Evolutionary conservation across 2,329 filamentous ascomycete species (phyloP).

Genomic region (Sphaerulina vaccinii): DNA sequence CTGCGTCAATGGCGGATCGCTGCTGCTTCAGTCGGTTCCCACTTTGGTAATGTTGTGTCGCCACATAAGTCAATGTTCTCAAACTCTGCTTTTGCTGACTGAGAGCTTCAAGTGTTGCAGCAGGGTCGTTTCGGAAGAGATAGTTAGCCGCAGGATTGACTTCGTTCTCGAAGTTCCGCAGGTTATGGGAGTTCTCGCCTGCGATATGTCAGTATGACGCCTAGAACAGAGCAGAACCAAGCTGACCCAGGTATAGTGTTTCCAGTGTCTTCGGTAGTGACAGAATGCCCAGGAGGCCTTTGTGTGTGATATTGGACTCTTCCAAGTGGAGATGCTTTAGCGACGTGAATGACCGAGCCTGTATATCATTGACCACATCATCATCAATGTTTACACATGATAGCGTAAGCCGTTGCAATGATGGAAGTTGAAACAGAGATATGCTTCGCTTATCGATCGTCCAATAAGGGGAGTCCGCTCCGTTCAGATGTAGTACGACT

Average conservation of each 20-base stretch:
- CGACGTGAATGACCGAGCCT: constrained; percentile 7
- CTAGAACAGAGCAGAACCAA: background rate
- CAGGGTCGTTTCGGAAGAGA: constrained; percentile 22
- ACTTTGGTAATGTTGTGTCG: constrained; percentile 8
- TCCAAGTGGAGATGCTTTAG: constrained; percentile 25
- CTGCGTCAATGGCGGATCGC: constrained; percentile 16
- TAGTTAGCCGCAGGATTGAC: constrained; percentile 21
- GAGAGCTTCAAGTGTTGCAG: constrained; percentile 18
- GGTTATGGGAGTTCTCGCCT: constrained; percentile 28
- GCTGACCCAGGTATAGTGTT: constrained; percentile 20
- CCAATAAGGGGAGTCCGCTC: constrained; percentile 27
- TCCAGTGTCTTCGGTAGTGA: constrained; percentile 23
- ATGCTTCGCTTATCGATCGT: constrained; percentile 16
- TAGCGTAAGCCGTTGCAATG: constrained; percentile 21
- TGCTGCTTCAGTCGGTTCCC: background rate
- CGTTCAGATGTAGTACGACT: constrained; percentile 29
- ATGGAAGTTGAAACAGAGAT: constrained; percentile 22
- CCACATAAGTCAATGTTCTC: constrained; percentile 21
- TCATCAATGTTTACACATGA: constrained; percentile 28
- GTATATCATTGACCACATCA: constrained; percentile 4
- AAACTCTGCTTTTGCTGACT: constrained; percentile 25
- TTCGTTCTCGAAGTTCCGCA: constrained; percentile 17
- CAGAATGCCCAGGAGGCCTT: constrained; percentile 24
- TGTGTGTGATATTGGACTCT: constrained; percentile 26
- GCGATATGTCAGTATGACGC: background rate